These are phyloP conservation scores for Colletotrichum liaoningense DNA, from an alignment of 2,329 filamentous ascomycete genomes.

Conservation along the genomic window DNA sequence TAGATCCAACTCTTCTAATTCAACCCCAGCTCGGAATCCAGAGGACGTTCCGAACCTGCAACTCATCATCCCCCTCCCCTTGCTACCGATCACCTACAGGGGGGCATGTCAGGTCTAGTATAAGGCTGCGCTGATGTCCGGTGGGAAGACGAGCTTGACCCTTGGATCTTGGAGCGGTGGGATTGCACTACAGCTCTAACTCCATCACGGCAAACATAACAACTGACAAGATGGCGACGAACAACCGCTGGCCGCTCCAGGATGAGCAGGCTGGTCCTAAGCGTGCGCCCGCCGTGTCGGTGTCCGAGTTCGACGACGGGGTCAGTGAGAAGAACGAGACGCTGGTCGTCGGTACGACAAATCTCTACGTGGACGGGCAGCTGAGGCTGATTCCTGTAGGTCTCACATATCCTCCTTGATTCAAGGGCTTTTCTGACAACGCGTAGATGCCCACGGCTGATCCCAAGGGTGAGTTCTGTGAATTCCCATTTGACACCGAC, in stretches of 20 bases:
- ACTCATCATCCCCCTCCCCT: neutral
- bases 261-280: constrained; percentile 26
- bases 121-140: constrained; percentile 17
- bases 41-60: neutral
- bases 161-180: neutral
- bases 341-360: constrained; percentile 39
- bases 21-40: neutral
- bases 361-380: constrained; percentile 37
- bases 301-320: constrained; percentile 5
- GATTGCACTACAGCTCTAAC: constrained; percentile 5
- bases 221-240: constrained; percentile 20
- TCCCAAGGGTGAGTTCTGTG: constrained; percentile 40
- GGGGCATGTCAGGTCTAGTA: constrained; percentile 1
- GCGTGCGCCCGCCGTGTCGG: neutral
- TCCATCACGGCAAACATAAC: neutral
- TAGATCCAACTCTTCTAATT: neutral
- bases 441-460: constrained; percentile 42
- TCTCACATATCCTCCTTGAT: neutral
- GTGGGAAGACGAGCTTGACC: neutral
- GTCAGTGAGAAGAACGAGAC: constrained; percentile 24
- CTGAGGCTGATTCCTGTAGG: constrained; percentile 39
- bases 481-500: neutral
- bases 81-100: neutral
- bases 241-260: constrained; percentile 29
- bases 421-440: neutral